Conservation (phyloP, 306 rosid species). For the Hylodesmum podocarpum region DNA sequence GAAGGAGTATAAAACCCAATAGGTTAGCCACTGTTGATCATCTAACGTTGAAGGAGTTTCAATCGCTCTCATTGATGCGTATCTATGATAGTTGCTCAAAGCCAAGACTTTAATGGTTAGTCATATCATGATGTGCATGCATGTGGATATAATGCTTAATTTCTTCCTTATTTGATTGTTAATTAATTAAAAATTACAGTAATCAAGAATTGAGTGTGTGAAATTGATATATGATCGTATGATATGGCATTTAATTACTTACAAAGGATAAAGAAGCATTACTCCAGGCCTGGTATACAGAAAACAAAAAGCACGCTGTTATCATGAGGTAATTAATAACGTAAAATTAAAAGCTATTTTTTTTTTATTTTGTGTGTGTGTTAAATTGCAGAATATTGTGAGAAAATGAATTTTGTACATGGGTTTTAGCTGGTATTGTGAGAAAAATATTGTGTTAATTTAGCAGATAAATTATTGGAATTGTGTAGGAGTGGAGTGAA, state of each 20-base stretch:
- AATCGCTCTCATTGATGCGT: conserved; percentile 84
- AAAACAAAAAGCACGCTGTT: conserved; percentile 15
- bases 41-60: conserved; percentile 89
- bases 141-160: not conserved
- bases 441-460: not conserved
- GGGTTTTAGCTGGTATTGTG: not conserved
- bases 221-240: not conserved
- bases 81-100: conserved; percentile 44
- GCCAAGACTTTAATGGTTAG: not conserved
- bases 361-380: not conserved
- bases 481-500: not conserved
- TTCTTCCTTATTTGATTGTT: not conserved
- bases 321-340: not conserved
- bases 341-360: not conserved
- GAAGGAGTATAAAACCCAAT: conserved; percentile 87
- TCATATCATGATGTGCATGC: not conserved
- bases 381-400: not conserved
- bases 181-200: not conserved
- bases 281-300: conserved; percentile 68
- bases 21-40: conserved; percentile 94
- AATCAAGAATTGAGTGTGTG: not conserved
- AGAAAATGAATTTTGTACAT: not conserved
- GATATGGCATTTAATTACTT: conserved; percentile 39
- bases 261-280: conserved; percentile 91
- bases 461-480: not conserved